phyloP scores from a whole-genome alignment of 129 eudicot genomes.

The Silybum marianum region DNA sequence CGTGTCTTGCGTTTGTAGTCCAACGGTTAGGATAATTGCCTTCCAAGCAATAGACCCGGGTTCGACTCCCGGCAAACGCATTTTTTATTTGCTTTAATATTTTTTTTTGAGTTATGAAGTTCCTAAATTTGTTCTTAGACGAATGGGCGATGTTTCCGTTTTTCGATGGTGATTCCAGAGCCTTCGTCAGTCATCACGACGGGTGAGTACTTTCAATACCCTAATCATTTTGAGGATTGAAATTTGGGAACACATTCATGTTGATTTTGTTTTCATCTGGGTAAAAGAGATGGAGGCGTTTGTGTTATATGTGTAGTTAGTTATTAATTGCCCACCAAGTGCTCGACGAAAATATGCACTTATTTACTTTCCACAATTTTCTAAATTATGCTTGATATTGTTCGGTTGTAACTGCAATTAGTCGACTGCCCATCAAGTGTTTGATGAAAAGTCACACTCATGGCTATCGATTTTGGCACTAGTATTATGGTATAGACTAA shows the following conservation, averaged over 20 bases:
- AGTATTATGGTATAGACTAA: too few species aligned
- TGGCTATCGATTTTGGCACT: not conserved
- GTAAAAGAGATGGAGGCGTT: constrained; percentile 29
- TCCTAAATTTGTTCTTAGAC: not conserved
- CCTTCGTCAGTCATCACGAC: not conserved
- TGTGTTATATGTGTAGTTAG: constrained; percentile 22
- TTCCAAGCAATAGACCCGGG: constrained; percentile 99
- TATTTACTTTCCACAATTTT: not conserved
- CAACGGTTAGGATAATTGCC: constrained; percentile 98
- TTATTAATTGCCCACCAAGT: not conserved
- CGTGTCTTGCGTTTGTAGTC: constrained; percentile 63
- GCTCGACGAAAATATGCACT: not conserved
- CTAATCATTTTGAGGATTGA: too few species aligned
- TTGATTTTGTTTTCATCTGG: not conserved
- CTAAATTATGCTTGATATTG: not conserved
- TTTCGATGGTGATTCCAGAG: not conserved
- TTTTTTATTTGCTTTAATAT: not conserved
- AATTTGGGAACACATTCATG: too few species aligned
- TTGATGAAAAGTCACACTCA: constrained; percentile 3
- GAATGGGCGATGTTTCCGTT: not conserved
- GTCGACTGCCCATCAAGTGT: not conserved
- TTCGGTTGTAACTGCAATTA: not conserved
- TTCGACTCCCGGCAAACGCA: constrained; percentile 99
- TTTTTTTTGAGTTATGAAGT: not conserved
- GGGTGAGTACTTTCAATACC: not conserved